Evolutionary conservation across 371 early-diverging fungal genomes (phyloP).

Genomic region (Synchytrium microbalum): DNA sequence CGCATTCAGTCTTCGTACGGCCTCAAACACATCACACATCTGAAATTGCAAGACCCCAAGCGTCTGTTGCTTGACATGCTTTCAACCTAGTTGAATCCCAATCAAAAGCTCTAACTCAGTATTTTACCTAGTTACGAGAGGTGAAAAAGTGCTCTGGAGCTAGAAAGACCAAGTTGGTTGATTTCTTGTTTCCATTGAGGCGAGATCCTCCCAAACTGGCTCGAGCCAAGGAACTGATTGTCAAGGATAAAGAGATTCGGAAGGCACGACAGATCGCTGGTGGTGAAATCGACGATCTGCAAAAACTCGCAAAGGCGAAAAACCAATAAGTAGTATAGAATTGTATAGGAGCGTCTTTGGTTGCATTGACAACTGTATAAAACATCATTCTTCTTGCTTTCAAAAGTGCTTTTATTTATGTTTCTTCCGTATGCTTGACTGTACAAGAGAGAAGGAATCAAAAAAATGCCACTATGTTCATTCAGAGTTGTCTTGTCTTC

Average conservation of each 20-base stretch:
- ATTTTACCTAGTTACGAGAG: background rate
- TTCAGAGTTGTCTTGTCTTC: too few relatives aligned
- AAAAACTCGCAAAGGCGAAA: background rate
- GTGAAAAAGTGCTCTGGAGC: background rate
- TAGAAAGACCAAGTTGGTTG: conserved; percentile 79
- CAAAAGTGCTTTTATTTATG: too few relatives aligned
- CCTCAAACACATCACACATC: too few relatives aligned
- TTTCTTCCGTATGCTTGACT: too few relatives aligned
- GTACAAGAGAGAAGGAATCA: too few relatives aligned
- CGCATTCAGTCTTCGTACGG: background rate
- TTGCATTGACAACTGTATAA: too few relatives aligned
- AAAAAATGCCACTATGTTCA: too few relatives aligned
- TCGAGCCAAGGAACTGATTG: conserved; percentile 90
- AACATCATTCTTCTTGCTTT: too few relatives aligned
- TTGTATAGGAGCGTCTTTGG: too few relatives aligned
- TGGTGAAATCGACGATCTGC: background rate
- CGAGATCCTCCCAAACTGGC: conserved; percentile 94
- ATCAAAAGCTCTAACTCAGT: background rate
- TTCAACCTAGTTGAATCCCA: too few relatives aligned
- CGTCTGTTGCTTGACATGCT: too few relatives aligned
- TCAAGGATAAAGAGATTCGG: conserved; percentile 86
- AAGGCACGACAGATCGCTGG: background rate
- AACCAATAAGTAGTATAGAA: background rate
- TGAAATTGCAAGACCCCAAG: too few relatives aligned
- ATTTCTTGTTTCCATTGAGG: conserved; percentile 85